These are phyloP conservation scores for Fusarium albosuccineum DNA, from an alignment of 2,329 filamentous ascomycete species.

Conservation along the genomic window DNA sequence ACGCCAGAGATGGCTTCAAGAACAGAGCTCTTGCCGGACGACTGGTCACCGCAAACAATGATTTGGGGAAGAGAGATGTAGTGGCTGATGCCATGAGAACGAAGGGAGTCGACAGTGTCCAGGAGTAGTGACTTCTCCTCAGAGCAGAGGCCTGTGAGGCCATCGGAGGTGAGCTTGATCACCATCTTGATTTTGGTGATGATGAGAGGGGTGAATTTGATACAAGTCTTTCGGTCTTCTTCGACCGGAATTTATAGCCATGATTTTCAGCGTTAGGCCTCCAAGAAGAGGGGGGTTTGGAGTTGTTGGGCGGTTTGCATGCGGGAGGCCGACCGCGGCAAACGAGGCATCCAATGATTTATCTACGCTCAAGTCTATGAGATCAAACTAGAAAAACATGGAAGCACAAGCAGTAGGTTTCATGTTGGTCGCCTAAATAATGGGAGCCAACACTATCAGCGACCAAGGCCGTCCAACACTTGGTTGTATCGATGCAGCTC, in stretches of 20 bases:
- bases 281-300: not conserved
- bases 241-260: not conserved
- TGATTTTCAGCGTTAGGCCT: not conserved
- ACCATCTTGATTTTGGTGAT: conserved; percentile 1
- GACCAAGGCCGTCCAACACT: no score
- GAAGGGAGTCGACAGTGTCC: conserved; percentile 54
- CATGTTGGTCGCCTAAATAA: not conserved
- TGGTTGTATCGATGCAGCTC: no score
- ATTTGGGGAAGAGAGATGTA: conserved; percentile 59
- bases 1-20: conserved; percentile 74
- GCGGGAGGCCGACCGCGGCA: conserved; percentile 7
- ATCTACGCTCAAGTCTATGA: not conserved
- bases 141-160: conserved; percentile 25
- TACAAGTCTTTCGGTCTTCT: not conserved
- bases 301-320: conserved; percentile 4
- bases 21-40: conserved; percentile 73
- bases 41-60: conserved; percentile 71
- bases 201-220: not conserved
- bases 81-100: conserved; percentile 52
- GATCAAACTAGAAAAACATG: not conserved
- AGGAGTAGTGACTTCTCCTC: conserved; percentile 45
- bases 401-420: not conserved
- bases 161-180: conserved; percentile 4
- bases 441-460: no score
- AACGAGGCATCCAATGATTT: conserved; percentile 1